These are phyloP conservation scores for Saraca asoca DNA, from an alignment of 331 rosid species.

Conservation along the genomic window DNA sequence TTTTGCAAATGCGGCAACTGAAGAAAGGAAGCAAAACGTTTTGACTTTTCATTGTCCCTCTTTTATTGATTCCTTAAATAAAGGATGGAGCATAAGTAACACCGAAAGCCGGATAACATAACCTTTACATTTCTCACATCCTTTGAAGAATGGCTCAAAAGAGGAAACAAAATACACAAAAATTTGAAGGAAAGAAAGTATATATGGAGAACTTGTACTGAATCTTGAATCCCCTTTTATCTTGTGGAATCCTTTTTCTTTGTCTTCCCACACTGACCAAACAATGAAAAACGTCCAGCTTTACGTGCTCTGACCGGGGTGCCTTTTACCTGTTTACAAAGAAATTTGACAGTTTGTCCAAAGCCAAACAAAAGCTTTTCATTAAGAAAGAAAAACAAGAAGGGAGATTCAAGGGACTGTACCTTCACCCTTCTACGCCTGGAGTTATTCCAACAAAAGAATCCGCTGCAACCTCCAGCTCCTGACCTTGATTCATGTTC, in stretches of 20 bases:
- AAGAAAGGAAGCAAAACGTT: conserved; percentile 25
- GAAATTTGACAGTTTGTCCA: conserved; percentile 7
- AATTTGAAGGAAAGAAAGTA: conserved; percentile 34
- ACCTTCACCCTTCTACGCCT: conserved; percentile 73
- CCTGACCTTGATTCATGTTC: conserved; percentile 80
- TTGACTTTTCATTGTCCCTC: conserved; percentile 30
- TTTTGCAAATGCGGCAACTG: too few species aligned
- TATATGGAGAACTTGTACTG: conserved; percentile 26
- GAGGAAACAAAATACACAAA: conserved; percentile 22
- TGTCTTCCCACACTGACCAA: conserved; percentile 76
- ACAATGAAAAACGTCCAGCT: conserved; percentile 58
- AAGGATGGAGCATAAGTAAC: conserved; percentile 57
- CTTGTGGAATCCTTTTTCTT: conserved; percentile 53
- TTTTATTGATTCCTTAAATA: conserved; percentile 55
- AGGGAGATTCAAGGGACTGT: conserved; percentile 21
- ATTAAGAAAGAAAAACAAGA: background rate
- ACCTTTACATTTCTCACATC: conserved; percentile 62
- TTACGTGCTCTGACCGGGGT: conserved; percentile 56
- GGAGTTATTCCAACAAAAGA: conserved; percentile 77
- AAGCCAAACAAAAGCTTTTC: conserved; percentile 23
- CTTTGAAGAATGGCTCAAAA: conserved; percentile 64
- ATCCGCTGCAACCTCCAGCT: conserved; percentile 73
- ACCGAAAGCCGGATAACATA: conserved; percentile 38
- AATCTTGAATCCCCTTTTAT: conserved; percentile 28
- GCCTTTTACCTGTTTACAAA: conserved; percentile 57